Evolutionary conservation across 2,329 filamentous ascomycete genomes (phyloP).

Genomic region (Tolypocladium guangdongense): DNA sequence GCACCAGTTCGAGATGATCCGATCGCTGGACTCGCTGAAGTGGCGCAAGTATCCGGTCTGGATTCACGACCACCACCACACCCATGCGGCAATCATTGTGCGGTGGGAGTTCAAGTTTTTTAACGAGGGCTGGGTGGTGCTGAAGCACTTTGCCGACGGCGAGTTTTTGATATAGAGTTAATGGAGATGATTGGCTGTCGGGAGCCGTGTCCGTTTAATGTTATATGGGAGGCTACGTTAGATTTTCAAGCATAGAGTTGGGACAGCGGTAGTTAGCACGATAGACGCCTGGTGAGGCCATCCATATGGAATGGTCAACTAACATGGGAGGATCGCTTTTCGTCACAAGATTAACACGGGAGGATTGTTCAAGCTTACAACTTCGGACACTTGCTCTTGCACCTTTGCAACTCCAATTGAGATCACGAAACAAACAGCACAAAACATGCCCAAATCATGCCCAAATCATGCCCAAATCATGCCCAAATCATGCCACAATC

Average conservation of each 20-base stretch:
- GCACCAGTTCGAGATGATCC: constrained; percentile 77
- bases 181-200: not conserved
- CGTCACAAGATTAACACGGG: no score
- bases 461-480: not conserved
- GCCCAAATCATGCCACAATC: not conserved
- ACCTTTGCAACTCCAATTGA: not conserved
- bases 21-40: constrained; percentile 55
- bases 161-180: constrained; percentile 44
- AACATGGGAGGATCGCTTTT: no score
- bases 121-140: constrained; percentile 65
- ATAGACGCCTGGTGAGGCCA: not conserved
- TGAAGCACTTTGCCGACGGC: constrained; percentile 69
- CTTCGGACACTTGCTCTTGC: not conserved
- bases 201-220: not conserved
- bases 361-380: not conserved
- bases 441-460: not conserved
- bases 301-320: not conserved
- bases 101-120: constrained; percentile 57
- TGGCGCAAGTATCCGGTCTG: constrained; percentile 60
- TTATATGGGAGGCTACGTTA: not conserved
- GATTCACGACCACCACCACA: constrained; percentile 69
- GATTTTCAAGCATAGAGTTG: not conserved
- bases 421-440: not conserved
- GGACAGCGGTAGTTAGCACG: not conserved
- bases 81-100: constrained; percentile 84